A percentile compares a stretch with the other conserved stretches of the same genome.
Conservation (phyloP, 495 filamentous ascomycete genomes). For the Daldinia grandis region DNA sequence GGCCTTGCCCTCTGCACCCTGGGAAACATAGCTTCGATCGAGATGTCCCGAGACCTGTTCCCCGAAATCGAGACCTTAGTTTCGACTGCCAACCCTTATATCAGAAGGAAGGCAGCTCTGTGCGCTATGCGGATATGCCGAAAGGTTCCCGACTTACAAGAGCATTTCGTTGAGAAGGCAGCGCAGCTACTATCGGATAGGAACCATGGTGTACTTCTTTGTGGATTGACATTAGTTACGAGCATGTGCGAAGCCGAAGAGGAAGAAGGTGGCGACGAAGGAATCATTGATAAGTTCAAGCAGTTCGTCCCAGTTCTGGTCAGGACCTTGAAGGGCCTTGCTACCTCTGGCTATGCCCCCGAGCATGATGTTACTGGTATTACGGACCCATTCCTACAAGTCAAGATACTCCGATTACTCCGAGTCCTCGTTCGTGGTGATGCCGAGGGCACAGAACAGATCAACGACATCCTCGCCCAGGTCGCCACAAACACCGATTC, state of each 20-base stretch:
- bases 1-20: slow-evolving; percentile 94
- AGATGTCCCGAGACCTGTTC: slow-evolving; percentile 99
- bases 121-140: slow-evolving; percentile 99
- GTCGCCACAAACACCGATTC: slow-evolving; percentile 98
- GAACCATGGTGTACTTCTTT: slow-evolving; percentile 95
- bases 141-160: slow-evolving; percentile 96
- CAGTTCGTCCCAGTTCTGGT: slow-evolving; percentile 82
- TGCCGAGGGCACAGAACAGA: slow-evolving; percentile 88
- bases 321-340: slow-evolving; percentile 86
- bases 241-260: slow-evolving; percentile 96
- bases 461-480: slow-evolving; percentile 98
- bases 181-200: slow-evolving; percentile 85
- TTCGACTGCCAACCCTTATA: slow-evolving; percentile 94
- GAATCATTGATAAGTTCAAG: slow-evolving; percentile 87
- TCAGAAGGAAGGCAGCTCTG: slow-evolving; percentile 95
- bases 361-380: slow-evolving; percentile 98
- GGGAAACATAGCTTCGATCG: slow-evolving; percentile 95
- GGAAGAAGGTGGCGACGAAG: slow-evolving; percentile 83
- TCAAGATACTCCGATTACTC: slow-evolving; percentile 89
- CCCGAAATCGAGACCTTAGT: slow-evolving; percentile 90
- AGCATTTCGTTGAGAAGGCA: slow-evolving; percentile 95
- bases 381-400: slow-evolving; percentile 97
- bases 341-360: slow-evolving; percentile 94
- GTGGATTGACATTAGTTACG: slow-evolving; percentile 88
- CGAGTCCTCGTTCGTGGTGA: slow-evolving; percentile 89